These are phyloP conservation scores for Pleomassaria siparia DNA, from an alignment of 2,329 filamentous ascomycete genomes.

Conservation along the genomic window DNA sequence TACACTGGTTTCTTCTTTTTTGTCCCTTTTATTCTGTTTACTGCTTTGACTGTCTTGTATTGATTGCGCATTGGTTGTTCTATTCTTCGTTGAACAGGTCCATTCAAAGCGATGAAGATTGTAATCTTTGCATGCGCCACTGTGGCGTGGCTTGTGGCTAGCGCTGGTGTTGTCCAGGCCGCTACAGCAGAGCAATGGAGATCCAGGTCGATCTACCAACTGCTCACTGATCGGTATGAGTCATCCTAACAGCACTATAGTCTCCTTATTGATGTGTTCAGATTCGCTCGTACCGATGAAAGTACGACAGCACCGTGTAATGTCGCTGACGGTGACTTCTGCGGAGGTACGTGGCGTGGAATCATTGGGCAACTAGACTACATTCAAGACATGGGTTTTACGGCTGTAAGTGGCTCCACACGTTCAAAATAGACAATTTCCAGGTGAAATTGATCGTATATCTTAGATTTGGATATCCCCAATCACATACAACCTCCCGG, in stretches of 20 bases:
- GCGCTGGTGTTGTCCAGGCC: conserved; percentile 11
- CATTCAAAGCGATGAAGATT: conserved; percentile 4
- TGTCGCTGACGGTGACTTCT: conserved; percentile 49
- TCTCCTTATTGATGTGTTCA: conserved; percentile 5
- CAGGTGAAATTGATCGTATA: not conserved
- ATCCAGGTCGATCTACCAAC: conserved; percentile 45
- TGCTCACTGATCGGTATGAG: conserved; percentile 43
- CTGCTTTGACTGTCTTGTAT: not conserved
- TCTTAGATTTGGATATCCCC: conserved; percentile 52
- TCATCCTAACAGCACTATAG: not conserved
- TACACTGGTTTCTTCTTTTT: too few species aligned
- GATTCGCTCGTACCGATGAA: conserved; percentile 44
- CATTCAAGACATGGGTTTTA: conserved; percentile 63
- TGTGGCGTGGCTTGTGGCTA: conserved; percentile 8
- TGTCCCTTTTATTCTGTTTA: too few species aligned
- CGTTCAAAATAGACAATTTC: too few species aligned
- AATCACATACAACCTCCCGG: conserved; percentile 45
- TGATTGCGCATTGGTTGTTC: not conserved
- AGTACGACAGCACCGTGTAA: conserved; percentile 44
- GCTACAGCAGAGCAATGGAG: conserved; percentile 43
- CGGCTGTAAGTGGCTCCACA: conserved; percentile 48
- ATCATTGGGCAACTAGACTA: conserved; percentile 63
- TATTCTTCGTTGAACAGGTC: not conserved
- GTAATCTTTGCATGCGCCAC: not conserved
- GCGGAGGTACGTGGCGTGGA: conserved; percentile 63